Evolutionary conservation across 495 filamentous ascomycete species (phyloP).

Genomic region (Hyaloscypha hepaticicola): DNA sequence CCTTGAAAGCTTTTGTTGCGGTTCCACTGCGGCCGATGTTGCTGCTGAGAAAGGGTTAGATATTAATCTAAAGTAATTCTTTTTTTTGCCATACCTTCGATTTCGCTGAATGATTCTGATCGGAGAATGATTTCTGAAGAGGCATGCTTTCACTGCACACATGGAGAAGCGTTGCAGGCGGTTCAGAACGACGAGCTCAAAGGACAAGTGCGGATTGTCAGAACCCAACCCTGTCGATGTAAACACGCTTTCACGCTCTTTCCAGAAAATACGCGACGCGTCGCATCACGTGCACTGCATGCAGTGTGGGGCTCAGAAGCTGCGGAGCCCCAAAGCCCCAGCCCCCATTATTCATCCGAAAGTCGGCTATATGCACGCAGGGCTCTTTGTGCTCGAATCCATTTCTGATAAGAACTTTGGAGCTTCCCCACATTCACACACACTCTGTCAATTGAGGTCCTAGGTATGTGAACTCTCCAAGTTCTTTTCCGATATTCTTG

Average conservation of each 20-base stretch:
- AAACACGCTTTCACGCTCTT: neutral
- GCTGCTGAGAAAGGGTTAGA: slow-evolving; percentile 21
- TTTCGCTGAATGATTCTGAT: slow-evolving; percentile 38
- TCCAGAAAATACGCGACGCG: neutral
- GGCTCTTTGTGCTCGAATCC: neutral
- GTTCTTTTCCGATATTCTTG: neutral
- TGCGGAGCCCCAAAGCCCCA: neutral
- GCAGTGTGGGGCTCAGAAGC: neutral
- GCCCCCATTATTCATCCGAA: neutral
- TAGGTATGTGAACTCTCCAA: neutral
- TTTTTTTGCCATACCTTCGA: slow-evolving; percentile 11
- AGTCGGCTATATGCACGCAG: neutral
- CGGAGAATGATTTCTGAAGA: slow-evolving; percentile 52
- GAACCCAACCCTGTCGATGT: neutral
- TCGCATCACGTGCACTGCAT: slow-evolving; percentile 1
- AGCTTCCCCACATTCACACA: neutral
- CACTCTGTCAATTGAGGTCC: neutral
- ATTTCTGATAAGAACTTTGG: neutral
- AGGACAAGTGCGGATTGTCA: neutral
- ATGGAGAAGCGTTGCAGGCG: neutral
- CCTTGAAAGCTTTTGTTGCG: slow-evolving; percentile 46
- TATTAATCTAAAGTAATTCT: neutral
- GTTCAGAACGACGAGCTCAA: neutral
- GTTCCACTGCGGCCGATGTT: slow-evolving; percentile 46
- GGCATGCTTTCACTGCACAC: slow-evolving; percentile 36